phyloP scores from a whole-genome alignment of 2,329 filamentous ascomycete genomes.

The Apiospora sp. region DNA sequence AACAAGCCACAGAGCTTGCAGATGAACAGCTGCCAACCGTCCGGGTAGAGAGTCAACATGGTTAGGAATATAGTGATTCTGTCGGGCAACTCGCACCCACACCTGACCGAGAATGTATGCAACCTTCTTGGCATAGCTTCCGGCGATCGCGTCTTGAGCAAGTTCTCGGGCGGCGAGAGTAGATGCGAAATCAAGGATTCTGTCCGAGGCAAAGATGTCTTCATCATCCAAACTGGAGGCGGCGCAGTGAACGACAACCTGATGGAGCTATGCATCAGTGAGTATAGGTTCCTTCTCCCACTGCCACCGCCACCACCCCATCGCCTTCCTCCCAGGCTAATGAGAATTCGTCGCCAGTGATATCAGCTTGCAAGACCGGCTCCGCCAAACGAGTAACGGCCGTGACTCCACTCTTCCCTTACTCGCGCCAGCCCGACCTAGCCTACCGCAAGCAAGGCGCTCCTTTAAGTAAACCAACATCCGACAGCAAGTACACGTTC shows the following conservation, averaged over 20 bases:
- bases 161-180: constrained; percentile 95
- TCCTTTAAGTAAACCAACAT: constrained; percentile 76
- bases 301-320: background rate
- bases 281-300: constrained; percentile 22
- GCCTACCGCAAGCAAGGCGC: constrained; percentile 97
- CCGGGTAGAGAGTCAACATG: constrained; percentile 60
- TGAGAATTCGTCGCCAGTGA: constrained; percentile 54
- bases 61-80: constrained; percentile 95
- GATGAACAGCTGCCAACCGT: background rate
- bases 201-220: constrained; percentile 97
- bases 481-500: constrained; percentile 77
- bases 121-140: constrained; percentile 86
- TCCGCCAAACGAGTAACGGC: constrained; percentile 93
- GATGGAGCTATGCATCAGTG: constrained; percentile 90
- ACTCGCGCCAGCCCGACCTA: constrained; percentile 94
- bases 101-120: constrained; percentile 86
- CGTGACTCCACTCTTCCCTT: constrained; percentile 94
- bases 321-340: background rate
- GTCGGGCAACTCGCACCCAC: constrained; percentile 90
- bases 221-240: constrained; percentile 94
- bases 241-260: constrained; percentile 96
- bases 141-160: constrained; percentile 83
- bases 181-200: constrained; percentile 96
- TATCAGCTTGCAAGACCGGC: constrained; percentile 95
- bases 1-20: background rate